Conservation (phyloP, 345 rosid genomes). For the Eutrema heterophyllum region DNA sequence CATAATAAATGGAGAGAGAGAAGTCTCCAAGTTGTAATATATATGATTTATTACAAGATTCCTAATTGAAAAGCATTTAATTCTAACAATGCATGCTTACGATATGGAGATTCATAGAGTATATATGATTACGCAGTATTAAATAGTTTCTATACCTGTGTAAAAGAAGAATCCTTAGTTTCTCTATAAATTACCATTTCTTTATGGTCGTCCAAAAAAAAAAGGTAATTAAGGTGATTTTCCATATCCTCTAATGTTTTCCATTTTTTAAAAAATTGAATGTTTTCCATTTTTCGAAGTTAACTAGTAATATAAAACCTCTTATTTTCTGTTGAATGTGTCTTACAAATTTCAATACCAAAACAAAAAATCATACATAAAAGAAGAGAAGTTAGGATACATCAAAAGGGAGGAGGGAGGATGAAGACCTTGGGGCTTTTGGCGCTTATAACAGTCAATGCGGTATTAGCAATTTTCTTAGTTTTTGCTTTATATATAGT, state of each 20-base stretch:
- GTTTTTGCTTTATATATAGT: neutral
- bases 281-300: neutral
- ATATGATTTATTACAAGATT: neutral
- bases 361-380: neutral
- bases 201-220: neutral
- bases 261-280: too few relatives aligned
- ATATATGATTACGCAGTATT: neutral
- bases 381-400: neutral
- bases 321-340: neutral
- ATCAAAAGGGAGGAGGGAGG: neutral
- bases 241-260: neutral
- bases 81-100: neutral
- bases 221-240: neutral
- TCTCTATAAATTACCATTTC: neutral
- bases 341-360: neutral
- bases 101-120: neutral
- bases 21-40: neutral
- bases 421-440: neutral
- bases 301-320: neutral
- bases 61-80: neutral
- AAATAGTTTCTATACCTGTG: neutral
- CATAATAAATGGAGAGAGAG: neutral
- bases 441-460: neutral
- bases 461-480: too few relatives aligned
- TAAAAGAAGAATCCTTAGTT: neutral